Evolutionary conservation across 2,329 filamentous ascomycete species (phyloP), one percentile per base, ranked within the genome.

Genomic region (Colletotrichum noveboracense): DNA sequence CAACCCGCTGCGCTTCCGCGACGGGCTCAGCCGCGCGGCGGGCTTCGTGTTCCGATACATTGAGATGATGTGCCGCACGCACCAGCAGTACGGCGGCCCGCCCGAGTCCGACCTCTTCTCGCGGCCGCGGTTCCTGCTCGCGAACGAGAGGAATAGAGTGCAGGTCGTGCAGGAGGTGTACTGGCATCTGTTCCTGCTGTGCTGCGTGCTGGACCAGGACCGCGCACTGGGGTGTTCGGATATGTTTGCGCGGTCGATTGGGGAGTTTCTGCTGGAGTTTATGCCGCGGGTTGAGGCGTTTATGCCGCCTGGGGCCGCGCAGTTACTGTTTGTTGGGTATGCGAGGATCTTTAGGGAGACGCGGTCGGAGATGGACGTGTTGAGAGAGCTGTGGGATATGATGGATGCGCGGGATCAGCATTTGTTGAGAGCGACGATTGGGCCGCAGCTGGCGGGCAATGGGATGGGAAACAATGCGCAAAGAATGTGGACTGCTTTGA

Each of bases 171-270:
- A 38, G 36, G 70, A 77, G 55, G 56, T 77, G 21, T 74, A 78
- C 52, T 60, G 67, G 65, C 67, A 77, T 18, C 60, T 77, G 7
- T 76, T 78, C n/a, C 67, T 77, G 9, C 73, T 83, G 18, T 83
- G 80, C 69, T 75, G 82, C 18, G 74, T 82, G 9, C 78, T 84
- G 10, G 79, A 81, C 38, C 78, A 81, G 30, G 77, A 79, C 36
- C 68, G 66, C 16, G 79, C 79, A 5, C 70, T 83, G 3, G 82
- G 81, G 8, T 83, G 81, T 61, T 81, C 81, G 18, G 73, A 78
- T 4, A 64, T 36, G 30, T 75, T 84, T 24, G 78, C 82, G 5
- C 55, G 70, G 9, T 73, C 75, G 18, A 71, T 83, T 24, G 76
- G 80, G 10, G 66, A 73, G 34, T 81, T 82, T 36, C 75, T 82